Base-by-base conservation (phyloP, 139 green algal species). In the Chlorella vulgaris region DNA sequence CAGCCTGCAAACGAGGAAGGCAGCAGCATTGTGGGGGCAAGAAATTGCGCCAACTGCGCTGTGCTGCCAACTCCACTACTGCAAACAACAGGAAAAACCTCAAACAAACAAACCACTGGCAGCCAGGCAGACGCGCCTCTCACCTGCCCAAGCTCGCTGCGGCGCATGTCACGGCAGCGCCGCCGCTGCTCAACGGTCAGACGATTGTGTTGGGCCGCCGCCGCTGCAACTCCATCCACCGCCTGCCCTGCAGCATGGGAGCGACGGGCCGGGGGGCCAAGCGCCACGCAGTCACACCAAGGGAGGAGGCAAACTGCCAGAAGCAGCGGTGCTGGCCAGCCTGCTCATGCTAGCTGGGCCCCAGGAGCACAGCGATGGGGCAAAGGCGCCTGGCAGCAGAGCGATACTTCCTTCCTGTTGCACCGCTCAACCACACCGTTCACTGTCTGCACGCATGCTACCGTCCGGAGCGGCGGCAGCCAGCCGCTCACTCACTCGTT, bases 111-210 rank as follows among this genome's bases (percentile, higher is more conserved):
- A 58, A 58, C 47, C 10, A 58, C 47, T 24, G 15, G 13, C 47
- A 58, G 47, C 47, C 47, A 58, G 47, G 47, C 47, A 58, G 15
- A 24, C 47, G 13, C 47, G 47, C 47, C 55, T 31, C 73, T 55
- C 53, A 79, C 73, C 73, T 13, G 24, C 51, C 53, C 73, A 50
- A 79, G 53, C 4, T 24, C 24, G 51, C 73, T 69, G 73, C 53
- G 73, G 51, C 53, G 73, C 73, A 79, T 51, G 10, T 67, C 10
- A 1, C 73, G 73, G 73, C 73, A 79, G 73, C 73, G 73, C 51
- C 35, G 73, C 2, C 53, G 73, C 53, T 79, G 33, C 35, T 36
- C 73, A 8, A 18, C 0, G 8, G 35, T n/a, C 26, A 79, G 53
- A 35, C 53, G 35, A 33, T 68, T 24, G 42, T 51, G 21, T n/a